These are phyloP conservation scores for Botrytis deweyae DNA, from an alignment of 2,329 filamentous ascomycete genomes.

Conservation along the genomic window DNA sequence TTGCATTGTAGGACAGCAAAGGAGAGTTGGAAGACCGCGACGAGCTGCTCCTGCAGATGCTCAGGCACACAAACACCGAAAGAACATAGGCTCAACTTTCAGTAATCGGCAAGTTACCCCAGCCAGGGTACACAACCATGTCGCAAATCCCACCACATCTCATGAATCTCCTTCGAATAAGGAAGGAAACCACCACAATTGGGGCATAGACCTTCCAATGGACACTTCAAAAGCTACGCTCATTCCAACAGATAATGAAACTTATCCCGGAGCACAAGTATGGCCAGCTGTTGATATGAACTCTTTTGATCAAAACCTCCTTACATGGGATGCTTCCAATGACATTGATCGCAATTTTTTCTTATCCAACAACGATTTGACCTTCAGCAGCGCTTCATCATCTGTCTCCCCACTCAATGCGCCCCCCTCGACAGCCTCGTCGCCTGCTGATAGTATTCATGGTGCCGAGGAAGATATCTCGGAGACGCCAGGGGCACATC, in stretches of 20 bases:
- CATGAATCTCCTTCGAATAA: background rate
- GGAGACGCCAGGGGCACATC: background rate
- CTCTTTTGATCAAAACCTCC: background rate
- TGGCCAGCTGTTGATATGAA: background rate
- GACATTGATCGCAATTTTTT: background rate
- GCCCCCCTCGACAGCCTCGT: background rate
- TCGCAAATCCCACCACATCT: background rate
- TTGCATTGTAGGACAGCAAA: background rate
- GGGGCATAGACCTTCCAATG: background rate
- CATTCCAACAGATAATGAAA: background rate
- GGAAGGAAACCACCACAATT: background rate
- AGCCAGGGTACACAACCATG: background rate
- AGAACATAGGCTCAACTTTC: background rate
- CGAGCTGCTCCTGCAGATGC: background rate
- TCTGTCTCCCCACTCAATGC: background rate
- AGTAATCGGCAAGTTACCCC: background rate
- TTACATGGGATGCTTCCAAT: background rate
- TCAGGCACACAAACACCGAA: background rate
- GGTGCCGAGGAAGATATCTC: background rate
- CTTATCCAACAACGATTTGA: background rate
- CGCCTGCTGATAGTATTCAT: background rate
- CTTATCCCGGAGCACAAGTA: background rate
- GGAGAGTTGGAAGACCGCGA: background rate
- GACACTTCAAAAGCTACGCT: background rate
- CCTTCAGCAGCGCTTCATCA: background rate